phyloP scores from a whole-genome alignment of 768 basidiomycete species.

The Hortiboletus campestris region DNA sequence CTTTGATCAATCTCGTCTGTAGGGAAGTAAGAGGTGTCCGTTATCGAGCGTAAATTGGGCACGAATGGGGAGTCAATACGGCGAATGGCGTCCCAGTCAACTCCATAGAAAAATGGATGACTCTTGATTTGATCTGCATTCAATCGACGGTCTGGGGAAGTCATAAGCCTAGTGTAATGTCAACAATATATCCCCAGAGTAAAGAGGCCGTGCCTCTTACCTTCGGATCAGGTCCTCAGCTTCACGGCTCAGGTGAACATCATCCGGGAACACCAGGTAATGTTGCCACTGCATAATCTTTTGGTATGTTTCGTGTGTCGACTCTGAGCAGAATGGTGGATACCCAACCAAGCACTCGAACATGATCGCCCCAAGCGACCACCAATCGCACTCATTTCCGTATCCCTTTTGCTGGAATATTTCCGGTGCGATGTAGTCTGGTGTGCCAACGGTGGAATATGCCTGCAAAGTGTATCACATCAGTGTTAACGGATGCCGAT shows the following conservation, averaged over 20 bases:
- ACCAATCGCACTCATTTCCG: slow-evolving; percentile 98
- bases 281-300: slow-evolving; percentile 96
- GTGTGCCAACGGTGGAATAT: slow-evolving; percentile 97
- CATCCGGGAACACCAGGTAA: slow-evolving; percentile 87
- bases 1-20: slow-evolving; percentile 89
- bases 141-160: slow-evolving; percentile 75
- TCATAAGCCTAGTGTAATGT: slow-evolving; percentile 62
- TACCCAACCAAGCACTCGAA: slow-evolving; percentile 98
- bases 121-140: slow-evolving; percentile 84
- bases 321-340: slow-evolving; percentile 94
- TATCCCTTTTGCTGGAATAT: slow-evolving; percentile 98
- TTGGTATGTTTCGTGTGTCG: slow-evolving; percentile 95
- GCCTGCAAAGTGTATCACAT: slow-evolving; percentile 49
- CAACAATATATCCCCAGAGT: neutral
- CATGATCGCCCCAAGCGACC: slow-evolving; percentile 98
- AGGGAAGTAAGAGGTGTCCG: slow-evolving; percentile 98
- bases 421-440: slow-evolving; percentile 96
- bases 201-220: slow-evolving; percentile 39
- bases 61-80: slow-evolving; percentile 94
- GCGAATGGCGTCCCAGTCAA: slow-evolving; percentile 88
- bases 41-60: slow-evolving; percentile 89
- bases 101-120: slow-evolving; percentile 94
- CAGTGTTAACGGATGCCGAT: neutral
- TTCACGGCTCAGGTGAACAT: slow-evolving; percentile 88
- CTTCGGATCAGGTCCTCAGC: slow-evolving; percentile 85